Evolutionary conservation across 2,329 filamentous ascomycete genomes (phyloP).

Genomic region (Aspergillus floridensis): DNA sequence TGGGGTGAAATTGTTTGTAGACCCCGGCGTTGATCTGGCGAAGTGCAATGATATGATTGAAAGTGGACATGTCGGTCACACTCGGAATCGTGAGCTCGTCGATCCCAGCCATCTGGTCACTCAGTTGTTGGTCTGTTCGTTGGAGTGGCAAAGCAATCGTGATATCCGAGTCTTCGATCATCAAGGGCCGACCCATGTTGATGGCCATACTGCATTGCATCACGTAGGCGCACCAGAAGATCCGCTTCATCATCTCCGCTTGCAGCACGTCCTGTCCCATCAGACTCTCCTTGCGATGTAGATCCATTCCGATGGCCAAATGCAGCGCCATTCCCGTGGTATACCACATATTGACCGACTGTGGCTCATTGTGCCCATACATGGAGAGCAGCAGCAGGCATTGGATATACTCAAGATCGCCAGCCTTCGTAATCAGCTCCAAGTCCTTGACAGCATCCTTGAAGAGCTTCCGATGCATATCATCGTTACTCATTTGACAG

Average conservation of each 20-base stretch:
- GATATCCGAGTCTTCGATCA: constrained; percentile 25
- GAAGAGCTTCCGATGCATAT: constrained; percentile 10
- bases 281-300: constrained; percentile 21
- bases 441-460: constrained; percentile 13
- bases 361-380: constrained; percentile 27
- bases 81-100: not conserved
- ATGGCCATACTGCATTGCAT: constrained; percentile 27
- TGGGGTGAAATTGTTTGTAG: constrained; percentile 21
- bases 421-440: constrained; percentile 13
- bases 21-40: constrained; percentile 24
- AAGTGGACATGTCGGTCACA: constrained; percentile 23
- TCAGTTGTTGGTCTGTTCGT: constrained; percentile 16
- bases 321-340: constrained; percentile 22
- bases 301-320: constrained; percentile 21
- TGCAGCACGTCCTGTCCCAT: constrained; percentile 9
- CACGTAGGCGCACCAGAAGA: constrained; percentile 27
- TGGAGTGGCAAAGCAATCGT: constrained; percentile 20
- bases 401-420: constrained; percentile 25
- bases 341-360: constrained; percentile 27
- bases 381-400: constrained; percentile 25
- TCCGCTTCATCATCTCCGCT: constrained; percentile 23
- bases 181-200: constrained; percentile 24
- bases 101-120: not conserved
- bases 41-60: constrained; percentile 26
- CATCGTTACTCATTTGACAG: not conserved